A percentile compares a stretch with the other conserved stretches of the same genome.
phyloP scores from a whole-genome alignment of 2,329 filamentous ascomycete genomes.

The Colletotrichum sojae region DNA sequence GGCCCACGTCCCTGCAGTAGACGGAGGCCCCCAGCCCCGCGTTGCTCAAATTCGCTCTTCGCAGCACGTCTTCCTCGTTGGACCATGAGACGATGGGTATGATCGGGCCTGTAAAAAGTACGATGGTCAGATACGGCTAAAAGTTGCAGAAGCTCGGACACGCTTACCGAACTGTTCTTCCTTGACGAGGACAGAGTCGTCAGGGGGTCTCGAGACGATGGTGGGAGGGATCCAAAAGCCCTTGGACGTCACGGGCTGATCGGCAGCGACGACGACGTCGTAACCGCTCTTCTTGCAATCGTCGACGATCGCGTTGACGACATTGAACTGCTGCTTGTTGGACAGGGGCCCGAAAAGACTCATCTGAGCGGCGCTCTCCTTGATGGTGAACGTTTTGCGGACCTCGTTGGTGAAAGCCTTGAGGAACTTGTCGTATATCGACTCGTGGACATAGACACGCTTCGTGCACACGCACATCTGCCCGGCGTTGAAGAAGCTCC shows the following conservation, averaged over 20 bases:
- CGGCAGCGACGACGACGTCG: constrained; percentile 55
- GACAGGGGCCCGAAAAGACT: constrained; percentile 69
- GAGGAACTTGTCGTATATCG: constrained; percentile 70
- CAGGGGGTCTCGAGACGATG: constrained; percentile 72
- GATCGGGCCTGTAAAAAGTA: constrained; percentile 64
- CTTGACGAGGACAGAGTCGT: constrained; percentile 67
- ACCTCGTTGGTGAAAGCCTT: constrained; percentile 49
- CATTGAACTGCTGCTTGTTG: constrained; percentile 75
- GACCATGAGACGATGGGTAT: constrained; percentile 74
- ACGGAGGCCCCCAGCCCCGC: constrained; percentile 71
- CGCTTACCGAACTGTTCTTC: constrained; percentile 62
- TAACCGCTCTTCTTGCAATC: constrained; percentile 42
- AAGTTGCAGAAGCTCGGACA: no score
- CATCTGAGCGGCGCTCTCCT: constrained; percentile 13
- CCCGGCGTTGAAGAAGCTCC: constrained; percentile 67
- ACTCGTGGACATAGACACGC: constrained; percentile 73
- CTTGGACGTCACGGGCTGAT: constrained; percentile 45
- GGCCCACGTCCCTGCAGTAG: constrained; percentile 66
- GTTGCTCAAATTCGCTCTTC: constrained; percentile 66
- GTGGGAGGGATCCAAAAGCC: constrained; percentile 71
- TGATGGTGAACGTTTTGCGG: not conserved
- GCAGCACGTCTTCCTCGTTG: constrained; percentile 71
- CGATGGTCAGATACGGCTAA: not conserved
- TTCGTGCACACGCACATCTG: constrained; percentile 72
- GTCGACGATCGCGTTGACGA: constrained; percentile 64